Percentiles rank a stretch among this genome's conserved stretches.
Conservation (phyloP, 768 basidiomycete genomes). For the Agrocybe chaxingu region DNA sequence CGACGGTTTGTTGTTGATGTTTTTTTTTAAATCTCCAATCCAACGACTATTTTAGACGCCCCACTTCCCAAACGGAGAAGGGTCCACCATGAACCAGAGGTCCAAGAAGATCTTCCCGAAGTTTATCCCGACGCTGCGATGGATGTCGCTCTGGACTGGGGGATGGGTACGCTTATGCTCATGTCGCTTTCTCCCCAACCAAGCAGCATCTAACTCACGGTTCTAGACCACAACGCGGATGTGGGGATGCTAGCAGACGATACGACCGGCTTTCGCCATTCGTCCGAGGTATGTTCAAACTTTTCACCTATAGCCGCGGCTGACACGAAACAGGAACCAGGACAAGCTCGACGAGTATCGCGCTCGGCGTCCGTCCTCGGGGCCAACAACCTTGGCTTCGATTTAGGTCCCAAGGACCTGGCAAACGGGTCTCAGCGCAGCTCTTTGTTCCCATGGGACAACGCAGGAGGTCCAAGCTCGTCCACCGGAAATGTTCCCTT, state of each 20-base stretch:
- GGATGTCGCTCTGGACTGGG: constrained; percentile 13
- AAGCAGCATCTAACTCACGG: no score
- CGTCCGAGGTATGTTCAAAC: constrained; percentile 53
- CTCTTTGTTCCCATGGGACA: constrained; percentile 81
- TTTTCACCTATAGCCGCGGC: background rate
- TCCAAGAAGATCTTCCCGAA: constrained; percentile 9
- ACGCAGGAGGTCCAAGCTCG: constrained; percentile 59
- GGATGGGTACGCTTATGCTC: constrained; percentile 9
- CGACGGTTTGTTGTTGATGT: constrained; percentile 6
- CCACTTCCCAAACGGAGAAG: constrained; percentile 49
- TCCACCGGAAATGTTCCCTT: constrained; percentile 44
- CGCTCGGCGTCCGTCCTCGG: constrained; percentile 49
- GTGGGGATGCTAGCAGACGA: constrained; percentile 14
- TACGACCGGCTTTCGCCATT: constrained; percentile 21
- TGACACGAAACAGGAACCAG: constrained; percentile 61
- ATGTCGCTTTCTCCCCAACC: background rate
- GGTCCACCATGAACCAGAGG: constrained; percentile 14
- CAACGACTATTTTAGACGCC: constrained; percentile 23
- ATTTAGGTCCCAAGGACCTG: constrained; percentile 33
- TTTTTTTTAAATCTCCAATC: background rate
- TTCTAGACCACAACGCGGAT: constrained; percentile 11
- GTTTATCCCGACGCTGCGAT: constrained; percentile 5
- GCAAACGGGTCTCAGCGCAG: constrained; percentile 59
- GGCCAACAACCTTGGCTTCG: constrained; percentile 44
- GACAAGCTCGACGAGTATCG: constrained; percentile 76